Evolutionary conservation across 1,139 yeast genomes (phyloP), one percentile per base, ranked within the genome.

Genomic region (Entelexis sorbosivorans): DNA sequence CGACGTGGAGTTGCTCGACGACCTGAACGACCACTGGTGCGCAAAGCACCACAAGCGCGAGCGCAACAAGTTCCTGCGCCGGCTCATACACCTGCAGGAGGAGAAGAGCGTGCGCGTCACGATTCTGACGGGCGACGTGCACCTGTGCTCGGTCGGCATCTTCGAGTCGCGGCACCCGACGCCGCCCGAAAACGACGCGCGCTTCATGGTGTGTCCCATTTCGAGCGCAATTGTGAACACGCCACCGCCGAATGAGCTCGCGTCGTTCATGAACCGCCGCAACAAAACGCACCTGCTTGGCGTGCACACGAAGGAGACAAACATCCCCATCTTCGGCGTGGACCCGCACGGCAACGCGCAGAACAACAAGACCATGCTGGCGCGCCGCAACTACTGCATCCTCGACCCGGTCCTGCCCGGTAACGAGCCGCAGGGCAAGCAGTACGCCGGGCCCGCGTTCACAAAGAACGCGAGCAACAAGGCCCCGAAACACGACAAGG

Each of bases 21-120:
- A 89, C 64, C 73, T 91, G 64, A 83, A 88, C 63, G 98, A 89
- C 65, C 97, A 91, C 67, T 89, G 97, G 97, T 88, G 96, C 66
- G 83, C 96, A 6, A 75, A 75, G 54, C 76, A 81, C 64, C 98
- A 89, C 63, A 86, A 86, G 64, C 67, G 69, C 50, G 96, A 86
- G 66, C 74, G 96, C 55, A 86, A 86, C 65, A 64, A 64, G 57
- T 69, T 87, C 48, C 68, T 85, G 44, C 71, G 72, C 49, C 69
- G 71, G 50, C 69, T 86, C 48, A 77, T 78, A 57, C 76, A 75
- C 47, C 77, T 84, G 61, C 87, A 91, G 4, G 76, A 83, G 36
- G 60, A 68, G 29, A 66, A 75, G 58, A 81, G 82, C 3, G 78
- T 84, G 7, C 74, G 98, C 60, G 69, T 89, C 51, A 87, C 97